phyloP scores from a whole-genome alignment of 495 filamentous ascomycete genomes.

The Aspergillus affinis region DNA sequence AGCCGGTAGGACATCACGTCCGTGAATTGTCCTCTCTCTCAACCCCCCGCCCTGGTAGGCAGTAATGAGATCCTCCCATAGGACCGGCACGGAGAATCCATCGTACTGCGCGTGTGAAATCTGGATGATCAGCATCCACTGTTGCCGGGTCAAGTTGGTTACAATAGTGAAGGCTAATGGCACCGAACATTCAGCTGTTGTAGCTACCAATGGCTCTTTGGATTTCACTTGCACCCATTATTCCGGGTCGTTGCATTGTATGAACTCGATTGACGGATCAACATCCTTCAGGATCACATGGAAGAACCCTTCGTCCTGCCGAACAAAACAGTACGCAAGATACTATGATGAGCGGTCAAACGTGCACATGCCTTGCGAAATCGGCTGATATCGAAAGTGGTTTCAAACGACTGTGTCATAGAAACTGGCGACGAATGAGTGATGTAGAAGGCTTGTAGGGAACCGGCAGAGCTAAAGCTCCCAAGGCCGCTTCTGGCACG shows the following conservation, averaged over 20 bases:
- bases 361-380: slow-evolving; percentile 2
- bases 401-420: slow-evolving; percentile 4
- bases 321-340: slow-evolving; percentile 6
- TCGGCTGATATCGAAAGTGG: slow-evolving; percentile 5
- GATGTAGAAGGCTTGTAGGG: slow-evolving; percentile 19
- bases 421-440: slow-evolving; percentile 18
- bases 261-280: neutral
- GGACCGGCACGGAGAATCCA: slow-evolving; percentile 54
- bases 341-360: slow-evolving; percentile 5
- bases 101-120: slow-evolving; percentile 68
- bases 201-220: neutral
- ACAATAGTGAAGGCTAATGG: slow-evolving; percentile 2
- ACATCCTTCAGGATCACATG: slow-evolving; percentile 2
- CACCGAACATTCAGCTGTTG: neutral
- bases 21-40: slow-evolving; percentile 44
- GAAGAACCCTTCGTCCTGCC: neutral
- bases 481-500: no score
- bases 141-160: neutral
- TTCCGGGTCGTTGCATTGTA: slow-evolving; percentile 1
- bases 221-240: neutral
- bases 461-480: slow-evolving; percentile 12
- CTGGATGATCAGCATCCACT: slow-evolving; percentile 42
- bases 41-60: slow-evolving; percentile 39
- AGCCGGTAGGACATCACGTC: slow-evolving; percentile 48
- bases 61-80: slow-evolving; percentile 43